These are phyloP conservation scores for Heracleum sosnowskyi DNA, from an alignment of 129 eudicot species.

Conservation along the genomic window DNA sequence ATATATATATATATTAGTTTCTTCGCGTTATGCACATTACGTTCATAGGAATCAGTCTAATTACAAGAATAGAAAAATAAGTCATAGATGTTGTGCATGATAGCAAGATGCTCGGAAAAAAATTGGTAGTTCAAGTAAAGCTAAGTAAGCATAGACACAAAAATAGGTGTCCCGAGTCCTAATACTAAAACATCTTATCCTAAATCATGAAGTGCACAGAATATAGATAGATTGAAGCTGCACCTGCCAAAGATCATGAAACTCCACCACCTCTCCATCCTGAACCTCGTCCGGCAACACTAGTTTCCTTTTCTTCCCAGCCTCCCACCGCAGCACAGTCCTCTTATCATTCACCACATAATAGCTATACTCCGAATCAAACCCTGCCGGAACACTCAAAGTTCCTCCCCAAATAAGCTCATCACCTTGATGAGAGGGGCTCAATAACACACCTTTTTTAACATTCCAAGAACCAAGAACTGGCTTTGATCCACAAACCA, in stretches of 20 bases:
- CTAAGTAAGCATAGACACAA: background rate
- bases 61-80: background rate
- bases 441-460: slow-evolving; percentile 71
- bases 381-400: slow-evolving; percentile 51
- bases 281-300: slow-evolving; percentile 50
- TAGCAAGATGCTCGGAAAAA: background rate
- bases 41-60: background rate
- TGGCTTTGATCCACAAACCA: slow-evolving; percentile 80
- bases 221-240: background rate
- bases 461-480: slow-evolving; percentile 89
- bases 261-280: slow-evolving; percentile 56
- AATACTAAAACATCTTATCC: background rate
- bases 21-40: background rate
- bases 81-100: background rate
- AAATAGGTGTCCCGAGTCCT: background rate
- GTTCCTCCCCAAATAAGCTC: slow-evolving; percentile 89
- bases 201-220: background rate
- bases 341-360: slow-evolving; percentile 78
- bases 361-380: slow-evolving; percentile 65
- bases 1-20: no score
- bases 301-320: slow-evolving; percentile 72
- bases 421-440: slow-evolving; percentile 70
- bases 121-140: background rate
- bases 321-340: slow-evolving; percentile 66
- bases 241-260: slow-evolving; percentile 99